These are phyloP conservation scores for Funneliformis caledonium DNA, from an alignment of 371 early-diverging fungal genomes.

Conservation along the genomic window DNA sequence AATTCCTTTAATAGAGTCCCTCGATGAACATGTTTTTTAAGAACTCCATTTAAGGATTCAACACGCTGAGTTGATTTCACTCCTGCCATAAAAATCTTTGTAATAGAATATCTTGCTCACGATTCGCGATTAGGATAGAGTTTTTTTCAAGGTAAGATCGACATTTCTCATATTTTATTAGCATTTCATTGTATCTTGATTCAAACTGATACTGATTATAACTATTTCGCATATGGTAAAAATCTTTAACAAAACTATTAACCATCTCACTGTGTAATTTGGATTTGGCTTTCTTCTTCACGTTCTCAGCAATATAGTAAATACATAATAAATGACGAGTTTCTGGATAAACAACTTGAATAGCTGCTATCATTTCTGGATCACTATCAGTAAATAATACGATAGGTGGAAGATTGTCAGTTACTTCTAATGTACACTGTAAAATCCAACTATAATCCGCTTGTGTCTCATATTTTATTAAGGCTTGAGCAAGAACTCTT, in stretches of 20 bases:
- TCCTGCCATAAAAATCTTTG: neutral
- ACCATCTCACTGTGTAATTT: neutral
- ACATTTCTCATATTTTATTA: neutral
- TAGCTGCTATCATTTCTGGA: neutral
- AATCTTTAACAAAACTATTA: neutral
- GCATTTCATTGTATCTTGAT: neutral
- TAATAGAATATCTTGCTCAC: neutral
- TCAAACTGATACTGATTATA: neutral
- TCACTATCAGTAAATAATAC: neutral
- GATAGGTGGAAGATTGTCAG: neutral
- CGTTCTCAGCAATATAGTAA: neutral
- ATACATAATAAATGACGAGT: neutral
- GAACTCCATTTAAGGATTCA: neutral
- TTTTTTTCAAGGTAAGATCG: neutral
- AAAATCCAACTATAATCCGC: conserved; percentile 25
- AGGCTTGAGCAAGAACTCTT: neutral
- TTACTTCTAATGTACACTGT: neutral
- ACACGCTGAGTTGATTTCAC: neutral
- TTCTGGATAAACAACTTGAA: neutral
- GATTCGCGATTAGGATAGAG: neutral
- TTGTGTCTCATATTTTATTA: neutral
- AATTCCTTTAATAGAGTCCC: neutral
- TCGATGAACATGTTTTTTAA: neutral
- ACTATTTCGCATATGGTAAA: neutral
- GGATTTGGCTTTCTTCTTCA: neutral